Percentiles rank a stretch among this genome's conserved stretches.
Evolutionary conservation across 73 alveolate genomes (phyloP).

Genomic region (Breviolum minutum): DNA sequence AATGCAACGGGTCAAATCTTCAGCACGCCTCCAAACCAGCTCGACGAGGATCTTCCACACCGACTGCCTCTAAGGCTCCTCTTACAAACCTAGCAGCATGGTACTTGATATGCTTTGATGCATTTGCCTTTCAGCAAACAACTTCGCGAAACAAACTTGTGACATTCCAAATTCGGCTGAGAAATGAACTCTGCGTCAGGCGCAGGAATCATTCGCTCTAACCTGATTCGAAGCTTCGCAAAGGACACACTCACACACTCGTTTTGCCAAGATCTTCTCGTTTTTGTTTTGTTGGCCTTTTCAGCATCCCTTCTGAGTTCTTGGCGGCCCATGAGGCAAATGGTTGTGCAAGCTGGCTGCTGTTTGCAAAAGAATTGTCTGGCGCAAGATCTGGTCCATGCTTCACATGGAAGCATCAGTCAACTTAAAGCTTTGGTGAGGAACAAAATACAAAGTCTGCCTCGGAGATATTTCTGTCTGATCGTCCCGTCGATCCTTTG

Average conservation of each 20-base stretch:
- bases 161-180: neutral
- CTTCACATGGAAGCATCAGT: no score
- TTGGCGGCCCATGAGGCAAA: conserved; percentile 54
- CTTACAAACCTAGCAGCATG: conserved; percentile 16
- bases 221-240: neutral
- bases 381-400: neutral
- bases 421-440: neutral
- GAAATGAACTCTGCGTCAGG: conserved; percentile 56
- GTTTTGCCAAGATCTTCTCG: neutral
- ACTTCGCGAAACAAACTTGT: no score
- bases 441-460: neutral
- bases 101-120: no score
- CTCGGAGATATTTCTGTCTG: conserved; percentile 78
- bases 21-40: conserved; percentile 47
- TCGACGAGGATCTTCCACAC: conserved; percentile 57
- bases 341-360: conserved; percentile 58
- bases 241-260: neutral
- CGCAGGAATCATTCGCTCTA: conserved; percentile 68
- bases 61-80: conserved; percentile 34
- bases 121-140: no score
- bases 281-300: no score
- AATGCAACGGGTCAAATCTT: no score
- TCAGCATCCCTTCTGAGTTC: neutral
- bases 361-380: conserved; percentile 59
- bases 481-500: conserved; percentile 75